Evolutionary conservation across 768 basidiomycete genomes (phyloP).

Genomic region (Tylopilus plumbeoviolaceoides): DNA sequence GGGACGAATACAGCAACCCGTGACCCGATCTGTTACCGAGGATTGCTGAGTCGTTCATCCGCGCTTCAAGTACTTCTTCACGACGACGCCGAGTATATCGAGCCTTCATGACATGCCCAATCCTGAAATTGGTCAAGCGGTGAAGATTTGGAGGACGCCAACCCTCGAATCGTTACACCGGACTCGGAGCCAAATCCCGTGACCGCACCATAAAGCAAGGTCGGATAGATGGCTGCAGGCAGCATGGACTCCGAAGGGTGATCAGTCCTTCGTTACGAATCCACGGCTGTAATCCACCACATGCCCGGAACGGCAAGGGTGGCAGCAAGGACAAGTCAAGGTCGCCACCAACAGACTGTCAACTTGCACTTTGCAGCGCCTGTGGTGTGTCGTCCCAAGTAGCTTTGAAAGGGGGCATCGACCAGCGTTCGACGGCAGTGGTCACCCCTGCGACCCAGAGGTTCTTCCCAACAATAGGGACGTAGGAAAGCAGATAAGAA

Average conservation of each 20-base stretch:
- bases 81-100: constrained; percentile 17
- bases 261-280: constrained; percentile 25
- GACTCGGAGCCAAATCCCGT: constrained; percentile 30
- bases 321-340: constrained; percentile 30
- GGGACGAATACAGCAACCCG: constrained; percentile 38
- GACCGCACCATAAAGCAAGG: constrained; percentile 29
- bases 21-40: constrained; percentile 25
- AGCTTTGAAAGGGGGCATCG: constrained; percentile 18
- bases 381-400: constrained; percentile 23
- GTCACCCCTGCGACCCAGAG: constrained; percentile 16
- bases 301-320: constrained; percentile 11
- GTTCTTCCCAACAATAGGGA: constrained; percentile 20
- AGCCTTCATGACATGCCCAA: constrained; percentile 28
- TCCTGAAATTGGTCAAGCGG: constrained; percentile 33
- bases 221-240: constrained; percentile 24
- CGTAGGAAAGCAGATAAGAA: constrained; percentile 36
- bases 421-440: constrained; percentile 23
- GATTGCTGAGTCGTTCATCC: constrained; percentile 23
- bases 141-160: constrained; percentile 29
- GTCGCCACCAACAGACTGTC: constrained; percentile 27
- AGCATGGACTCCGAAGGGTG: constrained; percentile 24
- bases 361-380: constrained; percentile 30
- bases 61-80: constrained; percentile 20
- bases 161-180: constrained; percentile 30
- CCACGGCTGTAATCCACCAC: constrained; percentile 25